phyloP scores from a whole-genome alignment of 2,329 filamentous ascomycete species.

The Exophiala spinifera region DNA sequence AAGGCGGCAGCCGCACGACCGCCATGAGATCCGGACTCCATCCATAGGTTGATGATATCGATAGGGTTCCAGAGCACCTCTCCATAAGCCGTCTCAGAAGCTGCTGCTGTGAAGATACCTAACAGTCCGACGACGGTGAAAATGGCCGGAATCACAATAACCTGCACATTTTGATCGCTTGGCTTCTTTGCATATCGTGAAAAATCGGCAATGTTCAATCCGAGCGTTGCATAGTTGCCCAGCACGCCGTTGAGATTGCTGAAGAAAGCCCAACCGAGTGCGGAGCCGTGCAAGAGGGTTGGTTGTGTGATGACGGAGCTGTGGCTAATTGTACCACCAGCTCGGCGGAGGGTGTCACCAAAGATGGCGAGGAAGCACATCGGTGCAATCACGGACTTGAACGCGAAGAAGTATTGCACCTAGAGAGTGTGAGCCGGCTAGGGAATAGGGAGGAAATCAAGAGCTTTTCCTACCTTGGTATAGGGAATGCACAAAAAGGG shows the following conservation, averaged over 20 bases:
- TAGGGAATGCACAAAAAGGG: conserved; percentile 42
- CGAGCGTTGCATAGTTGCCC: conserved; percentile 27
- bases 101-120: conserved; percentile 26
- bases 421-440: conserved; percentile 1
- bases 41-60: conserved; percentile 21
- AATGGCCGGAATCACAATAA: conserved; percentile 24
- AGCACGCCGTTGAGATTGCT: conserved; percentile 26
- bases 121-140: conserved; percentile 26
- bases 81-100: conserved; percentile 20
- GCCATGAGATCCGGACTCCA: conserved; percentile 16
- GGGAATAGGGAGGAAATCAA: too few species aligned
- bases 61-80: conserved; percentile 24
- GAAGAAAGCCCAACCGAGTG: conserved; percentile 25
- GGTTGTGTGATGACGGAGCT: conserved; percentile 23
- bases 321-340: conserved; percentile 25
- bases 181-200: conserved; percentile 27
- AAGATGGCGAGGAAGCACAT: conserved; percentile 26
- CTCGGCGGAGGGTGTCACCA: conserved; percentile 20
- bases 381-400: conserved; percentile 26
- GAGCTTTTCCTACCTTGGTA: conserved; percentile 12
- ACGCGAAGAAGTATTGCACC: conserved; percentile 25
- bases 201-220: conserved; percentile 28
- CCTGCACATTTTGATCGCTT: conserved; percentile 27
- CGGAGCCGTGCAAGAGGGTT: conserved; percentile 17
- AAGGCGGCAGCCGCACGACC: conserved; percentile 47